Evolutionary conservation across 1,284 basidiomycete genomes (phyloP).

Genomic region (Trametes versicolor): DNA sequence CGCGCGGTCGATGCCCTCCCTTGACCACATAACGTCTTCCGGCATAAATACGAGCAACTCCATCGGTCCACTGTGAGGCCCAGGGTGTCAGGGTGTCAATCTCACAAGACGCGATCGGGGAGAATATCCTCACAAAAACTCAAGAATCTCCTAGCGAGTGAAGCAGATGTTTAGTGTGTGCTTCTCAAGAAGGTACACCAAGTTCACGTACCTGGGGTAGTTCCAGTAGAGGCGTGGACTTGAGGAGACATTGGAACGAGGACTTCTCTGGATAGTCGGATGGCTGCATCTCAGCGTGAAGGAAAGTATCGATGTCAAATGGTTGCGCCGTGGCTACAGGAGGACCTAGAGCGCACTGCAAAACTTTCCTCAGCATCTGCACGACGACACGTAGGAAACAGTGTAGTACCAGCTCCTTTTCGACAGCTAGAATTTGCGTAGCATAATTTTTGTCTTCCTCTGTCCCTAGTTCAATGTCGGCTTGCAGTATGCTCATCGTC

Average conservation of each 20-base stretch:
- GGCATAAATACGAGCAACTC: conserved; percentile 9
- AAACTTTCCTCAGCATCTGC: background rate
- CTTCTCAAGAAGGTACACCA: too few species aligned
- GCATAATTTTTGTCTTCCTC: background rate
- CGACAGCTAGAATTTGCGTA: background rate
- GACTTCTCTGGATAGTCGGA: background rate
- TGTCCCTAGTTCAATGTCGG: background rate
- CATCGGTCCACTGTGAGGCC: background rate
- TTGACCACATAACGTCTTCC: conserved; percentile 9
- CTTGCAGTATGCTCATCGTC: background rate
- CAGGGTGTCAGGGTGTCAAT: background rate
- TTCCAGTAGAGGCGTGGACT: conserved; percentile 1
- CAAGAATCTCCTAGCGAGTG: background rate
- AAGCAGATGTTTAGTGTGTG: background rate
- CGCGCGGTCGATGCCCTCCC: conserved; percentile 1
- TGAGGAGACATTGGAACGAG: background rate
- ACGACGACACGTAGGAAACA: background rate
- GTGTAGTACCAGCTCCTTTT: background rate
- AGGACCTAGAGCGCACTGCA: background rate
- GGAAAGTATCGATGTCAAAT: background rate
- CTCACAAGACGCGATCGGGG: too few species aligned
- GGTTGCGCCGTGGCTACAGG: background rate
- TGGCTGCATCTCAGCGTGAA: background rate
- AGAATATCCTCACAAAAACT: background rate
- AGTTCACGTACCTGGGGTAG: background rate